Base-by-base conservation (phyloP, 805 yeast species). In the Citeromyces nyonsensis region DNA sequence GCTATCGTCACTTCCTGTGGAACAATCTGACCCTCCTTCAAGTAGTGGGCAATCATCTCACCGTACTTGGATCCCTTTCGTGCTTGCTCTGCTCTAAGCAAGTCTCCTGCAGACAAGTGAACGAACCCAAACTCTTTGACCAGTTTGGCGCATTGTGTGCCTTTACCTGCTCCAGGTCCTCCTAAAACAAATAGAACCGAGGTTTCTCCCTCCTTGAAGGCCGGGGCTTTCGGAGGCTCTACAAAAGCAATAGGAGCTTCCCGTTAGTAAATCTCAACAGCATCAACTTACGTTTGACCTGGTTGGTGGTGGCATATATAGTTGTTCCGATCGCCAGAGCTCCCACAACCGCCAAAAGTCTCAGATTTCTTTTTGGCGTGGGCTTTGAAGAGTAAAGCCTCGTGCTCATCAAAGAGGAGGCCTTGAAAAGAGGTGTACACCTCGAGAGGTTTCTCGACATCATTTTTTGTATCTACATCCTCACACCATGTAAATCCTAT, bases 111-210 rank as follows among this genome's bases (percentile, higher is more conserved):
- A 26, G 93, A 75, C 29, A 88, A 59, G 51, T 88, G 98, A 24
- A 79, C 76, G 53, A 86, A 91, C 11, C 76, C 73, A 50, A 70
- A 79, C 44, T 85, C 82, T 13, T 66, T 56, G 29, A 88, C 96
- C 35, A 88, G 64, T 48, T 73, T 81, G 24, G 76, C 78, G 61
- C 96, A 83, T 56, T 88, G 98, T 1, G 98, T 88, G 36, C 98
- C 97, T 51, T 91, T 91, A 29, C 98, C 97, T 20, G 94, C 82
- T 13, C 97, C 97, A 4, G 97, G 97, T 3, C 97, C 97, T 29
- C 98, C 98, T 24, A 88, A 69, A 12, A 88, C 95, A 52, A 83
- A 88, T 18, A 86, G 66, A 4, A 88, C 94, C 18, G 81, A 72
- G 20, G 81, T 73, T 35, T 82, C 75, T 26, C 73, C 71, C 2